Base-by-base conservation (phyloP, 1,139 yeast genomes). In the Sugiyamaella xylanicola region DNA sequence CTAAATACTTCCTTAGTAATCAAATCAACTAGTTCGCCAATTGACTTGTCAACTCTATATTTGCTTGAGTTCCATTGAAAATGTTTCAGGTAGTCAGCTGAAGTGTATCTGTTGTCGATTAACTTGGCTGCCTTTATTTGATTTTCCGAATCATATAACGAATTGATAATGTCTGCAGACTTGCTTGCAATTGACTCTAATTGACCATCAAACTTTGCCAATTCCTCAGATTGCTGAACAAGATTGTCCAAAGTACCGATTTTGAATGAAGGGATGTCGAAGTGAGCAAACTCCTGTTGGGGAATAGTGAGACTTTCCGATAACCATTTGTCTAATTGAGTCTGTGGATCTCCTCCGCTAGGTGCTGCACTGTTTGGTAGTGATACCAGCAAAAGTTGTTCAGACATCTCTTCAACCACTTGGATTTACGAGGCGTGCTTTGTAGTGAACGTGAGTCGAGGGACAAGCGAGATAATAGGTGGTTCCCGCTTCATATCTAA, bases 161-260 rank as follows among this genome's bases (percentile, higher is more conserved):
- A 66, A 42, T 73, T 68, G 59, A 91, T 77, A 27, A 89, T 82
- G 63, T 93, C 99, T 56, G 86, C 79, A 22, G 87, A 83, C 72
- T 95, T 95, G 41, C 77, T 69, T 32, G 91, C 83, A 5, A 95
- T 81, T 13, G 79, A 74, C 51, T 80, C 81, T 68, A 92, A 79
- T 72, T 89, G 95, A 25, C 76, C 75, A 72, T 93, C 99, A 56
- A 86, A 75, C 70, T 90, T 91, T 49, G 82, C 77, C 59, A 95
- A 78, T 68, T 92, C 98, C 66, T 95, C 99, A 69, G 93, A 85
- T 72, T 91, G 93, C 66, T 86, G 85, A 54, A 93, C 95, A 59
- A 93, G 79, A 41, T 92, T 86, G 73, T 95, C 99, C 68, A 93
- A 80, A 2, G 98, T 92, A 36, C 98, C 98, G 63, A 93, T 89